Evolutionary conservation across 495 filamentous ascomycete genomes (phyloP).

Genomic region (Talaromyces wortmannii): DNA sequence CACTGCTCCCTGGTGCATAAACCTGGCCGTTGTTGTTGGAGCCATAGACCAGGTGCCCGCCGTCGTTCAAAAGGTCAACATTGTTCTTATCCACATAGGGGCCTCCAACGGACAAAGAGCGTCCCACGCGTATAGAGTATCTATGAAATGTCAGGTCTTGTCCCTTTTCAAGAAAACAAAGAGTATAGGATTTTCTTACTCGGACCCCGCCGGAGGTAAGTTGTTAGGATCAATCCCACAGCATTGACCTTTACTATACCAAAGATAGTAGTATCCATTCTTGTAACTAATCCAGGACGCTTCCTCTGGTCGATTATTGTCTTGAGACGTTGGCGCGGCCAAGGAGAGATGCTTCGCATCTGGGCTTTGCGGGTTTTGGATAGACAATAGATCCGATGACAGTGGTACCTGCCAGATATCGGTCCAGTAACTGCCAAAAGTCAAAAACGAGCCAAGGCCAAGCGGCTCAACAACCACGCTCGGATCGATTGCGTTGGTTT

Average conservation of each 20-base stretch:
- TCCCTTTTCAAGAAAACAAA: background rate
- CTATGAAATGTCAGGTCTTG: slow-evolving; percentile 12
- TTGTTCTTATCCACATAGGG: slow-evolving; percentile 36
- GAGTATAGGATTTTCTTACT: slow-evolving; percentile 36
- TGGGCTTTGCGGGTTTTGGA: slow-evolving; percentile 25
- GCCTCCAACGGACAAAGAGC: slow-evolving; percentile 25
- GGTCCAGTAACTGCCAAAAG: slow-evolving; percentile 69
- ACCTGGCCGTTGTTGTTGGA: slow-evolving; percentile 34
- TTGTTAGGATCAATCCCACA: slow-evolving; percentile 44
- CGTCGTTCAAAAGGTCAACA: slow-evolving; percentile 21
- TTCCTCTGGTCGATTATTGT: slow-evolving; percentile 41
- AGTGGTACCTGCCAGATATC: slow-evolving; percentile 61
- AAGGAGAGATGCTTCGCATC: slow-evolving; percentile 41
- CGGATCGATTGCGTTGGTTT: slow-evolving; percentile 69
- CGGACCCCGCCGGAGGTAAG: slow-evolving; percentile 46
- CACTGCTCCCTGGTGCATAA: slow-evolving; percentile 41
- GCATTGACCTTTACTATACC: slow-evolving; percentile 63
- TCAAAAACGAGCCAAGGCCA: slow-evolving; percentile 46
- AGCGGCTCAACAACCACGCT: slow-evolving; percentile 46
- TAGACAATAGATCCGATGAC: slow-evolving; percentile 31
- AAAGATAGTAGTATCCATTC: slow-evolving; percentile 59
- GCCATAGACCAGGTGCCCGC: slow-evolving; percentile 36
- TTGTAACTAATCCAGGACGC: slow-evolving; percentile 52
- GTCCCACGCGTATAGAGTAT: slow-evolving; percentile 38
- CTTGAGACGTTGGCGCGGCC: background rate